Evolutionary conservation across 2,329 filamentous ascomycete genomes (phyloP).

Genomic region (Fusarium beomiforme): DNA sequence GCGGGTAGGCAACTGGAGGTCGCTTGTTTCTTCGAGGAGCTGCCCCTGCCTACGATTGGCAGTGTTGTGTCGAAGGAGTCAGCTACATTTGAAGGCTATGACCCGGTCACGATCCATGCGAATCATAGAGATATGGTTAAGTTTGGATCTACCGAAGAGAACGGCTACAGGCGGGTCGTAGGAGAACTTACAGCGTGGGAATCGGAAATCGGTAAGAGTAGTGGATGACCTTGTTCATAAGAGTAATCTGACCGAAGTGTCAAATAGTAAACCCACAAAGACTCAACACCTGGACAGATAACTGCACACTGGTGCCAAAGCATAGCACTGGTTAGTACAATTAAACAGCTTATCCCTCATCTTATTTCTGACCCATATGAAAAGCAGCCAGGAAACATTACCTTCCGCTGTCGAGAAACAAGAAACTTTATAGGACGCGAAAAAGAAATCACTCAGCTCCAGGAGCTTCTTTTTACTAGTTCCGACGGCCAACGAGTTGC

Average conservation of each 20-base stretch:
- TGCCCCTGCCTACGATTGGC: neutral
- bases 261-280: too few relatives aligned
- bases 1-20: neutral
- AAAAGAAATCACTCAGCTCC: neutral
- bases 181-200: neutral
- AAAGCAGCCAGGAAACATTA: neutral
- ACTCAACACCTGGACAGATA: neutral
- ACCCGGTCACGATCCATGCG: neutral
- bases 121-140: slow-evolving; percentile 8
- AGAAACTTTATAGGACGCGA: neutral
- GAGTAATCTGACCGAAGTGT: neutral
- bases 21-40: slow-evolving; percentile 23
- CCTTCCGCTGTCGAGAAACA: neutral
- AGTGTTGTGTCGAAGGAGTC: slow-evolving; percentile 16
- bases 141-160: neutral
- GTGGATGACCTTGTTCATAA: neutral
- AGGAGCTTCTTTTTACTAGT: rapidly evolving
- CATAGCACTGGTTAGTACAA: neutral
- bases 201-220: neutral
- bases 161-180: neutral
- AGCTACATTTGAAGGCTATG: slow-evolving; percentile 9
- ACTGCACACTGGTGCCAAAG: neutral
- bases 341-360: neutral
- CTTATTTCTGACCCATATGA: neutral
- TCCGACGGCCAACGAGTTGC: neutral